Percentiles rank a stretch among this genome's conserved stretches.
Evolutionary conservation across 176 grass and related monocot species (phyloP).

Genomic region (Aegilops longissima): DNA sequence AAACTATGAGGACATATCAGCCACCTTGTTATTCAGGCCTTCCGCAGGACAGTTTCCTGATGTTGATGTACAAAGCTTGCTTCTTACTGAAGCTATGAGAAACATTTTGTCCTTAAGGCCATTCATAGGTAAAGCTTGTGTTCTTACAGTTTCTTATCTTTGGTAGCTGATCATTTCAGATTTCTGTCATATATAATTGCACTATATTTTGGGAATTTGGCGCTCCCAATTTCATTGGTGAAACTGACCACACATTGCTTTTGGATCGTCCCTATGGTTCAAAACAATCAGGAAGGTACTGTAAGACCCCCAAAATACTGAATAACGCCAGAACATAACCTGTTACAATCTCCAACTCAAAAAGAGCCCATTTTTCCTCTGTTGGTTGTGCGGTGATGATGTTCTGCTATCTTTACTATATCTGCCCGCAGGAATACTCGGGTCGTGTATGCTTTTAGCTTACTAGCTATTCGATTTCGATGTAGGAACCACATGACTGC

Average conservation of each 20-base stretch:
- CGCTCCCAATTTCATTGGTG: background rate
- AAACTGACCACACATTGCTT: background rate
- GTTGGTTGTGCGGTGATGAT: background rate
- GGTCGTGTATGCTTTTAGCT: too few species aligned
- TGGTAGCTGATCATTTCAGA: background rate
- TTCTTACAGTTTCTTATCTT: background rate
- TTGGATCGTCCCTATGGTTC: background rate
- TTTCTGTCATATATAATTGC: background rate
- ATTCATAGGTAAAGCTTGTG: conserved; percentile 1
- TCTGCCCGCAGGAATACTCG: too few species aligned
- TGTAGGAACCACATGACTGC: too few species aligned
- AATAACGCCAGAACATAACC: too few species aligned
- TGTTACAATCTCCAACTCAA: background rate
- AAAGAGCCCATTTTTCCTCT: background rate
- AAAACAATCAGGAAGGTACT: background rate
- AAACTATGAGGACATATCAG: background rate
- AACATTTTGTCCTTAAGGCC: background rate
- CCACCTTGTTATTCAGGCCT: background rate
- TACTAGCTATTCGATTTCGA: too few species aligned
- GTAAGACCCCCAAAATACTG: too few species aligned
- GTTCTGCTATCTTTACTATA: background rate
- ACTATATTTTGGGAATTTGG: background rate
- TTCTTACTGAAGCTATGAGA: background rate
- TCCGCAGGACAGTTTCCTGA: background rate
- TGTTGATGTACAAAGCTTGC: background rate